Conservation (phyloP, 495 filamentous ascomycete genomes). For the Neurospora tetraspora region DNA sequence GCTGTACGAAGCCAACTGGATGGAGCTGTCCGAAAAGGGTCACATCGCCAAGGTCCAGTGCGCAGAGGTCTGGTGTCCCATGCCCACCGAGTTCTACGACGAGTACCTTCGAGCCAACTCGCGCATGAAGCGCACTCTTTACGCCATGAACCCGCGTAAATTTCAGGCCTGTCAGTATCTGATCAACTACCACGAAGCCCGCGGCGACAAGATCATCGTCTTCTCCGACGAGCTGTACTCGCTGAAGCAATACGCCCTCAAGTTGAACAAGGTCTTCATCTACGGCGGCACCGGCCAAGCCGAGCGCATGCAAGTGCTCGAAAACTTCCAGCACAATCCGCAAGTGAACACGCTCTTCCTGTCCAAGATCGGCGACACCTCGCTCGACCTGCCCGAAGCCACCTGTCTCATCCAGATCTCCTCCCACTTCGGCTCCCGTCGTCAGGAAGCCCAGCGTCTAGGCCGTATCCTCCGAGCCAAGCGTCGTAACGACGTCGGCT, state of each 20-base stretch:
- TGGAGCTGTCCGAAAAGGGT: constrained; percentile 93
- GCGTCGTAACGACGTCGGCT: constrained; percentile 93
- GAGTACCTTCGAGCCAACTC: constrained; percentile 61
- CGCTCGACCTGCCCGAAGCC: constrained; percentile 90
- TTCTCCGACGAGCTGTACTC: constrained; percentile 99
- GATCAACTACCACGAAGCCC: constrained; percentile 92
- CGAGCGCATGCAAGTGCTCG: constrained; percentile 81
- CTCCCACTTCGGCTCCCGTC: constrained; percentile 93
- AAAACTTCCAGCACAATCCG: constrained; percentile 95
- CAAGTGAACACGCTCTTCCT: constrained; percentile 93
- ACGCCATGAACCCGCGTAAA: constrained; percentile 96
- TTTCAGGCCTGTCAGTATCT: constrained; percentile 95
- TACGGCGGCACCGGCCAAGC: constrained; percentile 80
- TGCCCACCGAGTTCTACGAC: constrained; percentile 96
- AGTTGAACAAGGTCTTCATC: constrained; percentile 83
- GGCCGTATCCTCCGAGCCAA: constrained; percentile 95
- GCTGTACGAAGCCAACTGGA: constrained; percentile 98
- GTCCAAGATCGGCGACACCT: constrained; percentile 96
- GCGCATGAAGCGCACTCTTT: constrained; percentile 58
- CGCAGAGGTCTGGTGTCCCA: constrained; percentile 98
- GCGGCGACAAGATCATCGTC: constrained; percentile 97
- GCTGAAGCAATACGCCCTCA: constrained; percentile 72
- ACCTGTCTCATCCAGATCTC: constrained; percentile 98
- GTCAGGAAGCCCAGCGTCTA: constrained; percentile 92
- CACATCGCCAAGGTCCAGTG: constrained; percentile 98